A percentile compares a stretch with the other conserved stretches of the same genome.
phyloP scores from a whole-genome alignment of 2,329 filamentous ascomycete species.

The Venturiaceae sp. region DNA sequence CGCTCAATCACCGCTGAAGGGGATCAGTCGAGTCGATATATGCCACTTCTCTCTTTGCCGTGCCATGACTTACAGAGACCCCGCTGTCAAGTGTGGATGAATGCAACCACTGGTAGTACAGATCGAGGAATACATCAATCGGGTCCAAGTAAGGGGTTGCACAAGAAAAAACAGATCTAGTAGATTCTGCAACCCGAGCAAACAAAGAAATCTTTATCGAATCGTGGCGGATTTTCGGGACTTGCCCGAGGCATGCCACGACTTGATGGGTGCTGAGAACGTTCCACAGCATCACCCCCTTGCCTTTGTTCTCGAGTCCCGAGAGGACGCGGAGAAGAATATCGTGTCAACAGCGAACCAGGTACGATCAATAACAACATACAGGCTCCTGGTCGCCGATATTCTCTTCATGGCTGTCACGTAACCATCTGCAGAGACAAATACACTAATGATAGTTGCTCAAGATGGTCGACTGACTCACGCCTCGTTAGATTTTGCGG shows the following conservation, averaged over 20 bases:
- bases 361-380: not conserved
- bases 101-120: not conserved
- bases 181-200: not conserved
- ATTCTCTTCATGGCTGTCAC: not conserved
- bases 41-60: not conserved
- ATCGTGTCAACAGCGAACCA: not conserved
- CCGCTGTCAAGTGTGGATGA: not conserved
- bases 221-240: not conserved
- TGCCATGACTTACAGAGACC: not conserved
- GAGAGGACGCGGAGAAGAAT: not conserved
- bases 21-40: not conserved
- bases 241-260: not conserved
- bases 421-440: not conserved
- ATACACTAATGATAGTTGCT: not conserved
- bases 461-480: not conserved
- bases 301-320: not conserved
- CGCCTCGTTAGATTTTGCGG: not conserved
- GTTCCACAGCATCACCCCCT: not conserved
- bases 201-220: not conserved
- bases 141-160: not conserved
- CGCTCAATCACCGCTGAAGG: not conserved
- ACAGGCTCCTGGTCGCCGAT: not conserved
- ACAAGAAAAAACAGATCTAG: not conserved
- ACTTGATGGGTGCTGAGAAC: not conserved
- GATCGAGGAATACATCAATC: not conserved